These are phyloP conservation scores for Eucalyptus marginata DNA, from an alignment of 345 rosid species.

Conservation along the genomic window DNA sequence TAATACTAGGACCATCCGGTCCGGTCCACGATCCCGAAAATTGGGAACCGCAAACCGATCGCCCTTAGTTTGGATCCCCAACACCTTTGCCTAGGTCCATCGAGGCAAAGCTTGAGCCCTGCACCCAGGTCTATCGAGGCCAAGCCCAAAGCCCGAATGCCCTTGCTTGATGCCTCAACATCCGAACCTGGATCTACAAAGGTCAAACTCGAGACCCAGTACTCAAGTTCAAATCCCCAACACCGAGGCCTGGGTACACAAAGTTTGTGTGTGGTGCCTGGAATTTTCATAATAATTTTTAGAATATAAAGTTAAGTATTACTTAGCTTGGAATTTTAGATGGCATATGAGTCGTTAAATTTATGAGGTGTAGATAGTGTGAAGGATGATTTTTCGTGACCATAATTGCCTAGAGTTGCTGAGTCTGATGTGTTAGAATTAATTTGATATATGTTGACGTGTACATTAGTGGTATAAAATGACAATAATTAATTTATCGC, in stretches of 20 bases:
- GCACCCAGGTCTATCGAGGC: accelerated
- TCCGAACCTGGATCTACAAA: neutral
- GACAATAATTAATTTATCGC: too few relatives aligned
- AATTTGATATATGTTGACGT: neutral
- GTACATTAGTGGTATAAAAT: neutral
- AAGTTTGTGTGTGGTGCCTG: neutral
- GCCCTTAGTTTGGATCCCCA: accelerated
- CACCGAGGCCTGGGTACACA: neutral
- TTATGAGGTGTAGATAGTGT: neutral
- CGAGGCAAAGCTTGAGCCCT: accelerated
- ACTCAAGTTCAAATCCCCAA: neutral
- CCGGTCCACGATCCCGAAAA: accelerated
- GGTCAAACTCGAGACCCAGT: accelerated
- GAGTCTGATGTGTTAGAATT: neutral
- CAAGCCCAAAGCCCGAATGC: accelerated
- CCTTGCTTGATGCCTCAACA: neutral
- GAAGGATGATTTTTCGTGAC: accelerated
- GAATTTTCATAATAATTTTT: neutral
- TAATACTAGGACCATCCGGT: accelerated
- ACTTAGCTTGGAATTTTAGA: neutral
- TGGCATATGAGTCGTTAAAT: neutral
- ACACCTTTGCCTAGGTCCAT: accelerated
- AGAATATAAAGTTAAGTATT: neutral
- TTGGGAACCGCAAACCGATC: accelerated
- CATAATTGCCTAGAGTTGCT: neutral